These are phyloP conservation scores for Trypanosoma cruzi DNA, from an alignment of 208 protist species.

Conservation along the genomic window DNA sequence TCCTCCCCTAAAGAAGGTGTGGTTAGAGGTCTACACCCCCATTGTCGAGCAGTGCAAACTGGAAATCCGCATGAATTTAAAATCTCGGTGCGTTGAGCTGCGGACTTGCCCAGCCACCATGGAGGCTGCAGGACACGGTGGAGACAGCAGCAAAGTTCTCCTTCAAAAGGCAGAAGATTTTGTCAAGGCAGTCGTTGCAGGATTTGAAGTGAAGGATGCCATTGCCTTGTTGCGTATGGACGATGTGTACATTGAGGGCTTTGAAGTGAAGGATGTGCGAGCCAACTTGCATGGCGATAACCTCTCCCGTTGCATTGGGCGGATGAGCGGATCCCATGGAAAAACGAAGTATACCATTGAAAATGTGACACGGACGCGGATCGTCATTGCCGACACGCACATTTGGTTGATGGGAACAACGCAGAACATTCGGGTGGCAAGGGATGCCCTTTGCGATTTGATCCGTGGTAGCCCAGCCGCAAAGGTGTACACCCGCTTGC, in stretches of 20 bases:
- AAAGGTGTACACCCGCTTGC: constrained; percentile 98
- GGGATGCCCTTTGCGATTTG: constrained; percentile 97
- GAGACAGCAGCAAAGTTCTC: constrained; percentile 52
- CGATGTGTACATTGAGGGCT: constrained; percentile 99
- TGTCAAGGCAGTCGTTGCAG: constrained; percentile 97
- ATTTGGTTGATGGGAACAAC: constrained; percentile 99
- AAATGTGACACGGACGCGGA: constrained; percentile 98
- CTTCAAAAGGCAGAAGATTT: constrained; percentile 99
- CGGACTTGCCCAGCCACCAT: constrained; percentile 85
- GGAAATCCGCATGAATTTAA: constrained; percentile 99
- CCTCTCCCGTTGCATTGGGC: constrained; percentile 98
- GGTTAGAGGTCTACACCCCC: constrained; percentile 98
- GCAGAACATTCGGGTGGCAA: constrained; percentile 97
- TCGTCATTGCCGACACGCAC: constrained; percentile 98
- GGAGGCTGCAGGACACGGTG: constrained; percentile 48
- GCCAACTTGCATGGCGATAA: constrained; percentile 93
- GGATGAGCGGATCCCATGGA: constrained; percentile 99
- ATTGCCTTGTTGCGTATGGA: constrained; percentile 99
- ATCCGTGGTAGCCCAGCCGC: constrained; percentile 97
- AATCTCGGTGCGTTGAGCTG: constrained; percentile 95
- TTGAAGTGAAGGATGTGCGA: constrained; percentile 98
- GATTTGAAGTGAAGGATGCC: constrained; percentile 97
- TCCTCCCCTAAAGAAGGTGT: constrained; percentile 97
- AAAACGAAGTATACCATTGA: constrained; percentile 99
- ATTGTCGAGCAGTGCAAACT: constrained; percentile 99